Conservation (phyloP, 129 eudicot genomes). For the Dittrichia graveolens region DNA sequence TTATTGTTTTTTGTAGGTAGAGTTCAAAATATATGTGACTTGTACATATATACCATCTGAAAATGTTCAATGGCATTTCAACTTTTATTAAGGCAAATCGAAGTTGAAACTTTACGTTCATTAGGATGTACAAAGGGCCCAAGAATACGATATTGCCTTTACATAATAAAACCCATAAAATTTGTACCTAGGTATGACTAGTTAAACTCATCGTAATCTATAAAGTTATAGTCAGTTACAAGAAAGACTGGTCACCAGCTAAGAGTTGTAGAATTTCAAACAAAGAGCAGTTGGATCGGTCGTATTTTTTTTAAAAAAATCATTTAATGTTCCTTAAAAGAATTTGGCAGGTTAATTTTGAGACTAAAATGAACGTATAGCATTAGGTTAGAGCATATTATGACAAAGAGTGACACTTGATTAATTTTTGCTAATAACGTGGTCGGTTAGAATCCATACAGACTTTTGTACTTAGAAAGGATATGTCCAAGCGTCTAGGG, state of each 20-base stretch:
- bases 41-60: background rate
- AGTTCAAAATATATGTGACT: background rate
- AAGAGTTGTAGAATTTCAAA: background rate
- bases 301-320: background rate
- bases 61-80: no score
- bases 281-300: background rate
- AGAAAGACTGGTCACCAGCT: no score
- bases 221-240: background rate
- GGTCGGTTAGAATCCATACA: slow-evolving; percentile 19
- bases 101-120: background rate
- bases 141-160: background rate
- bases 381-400: slow-evolving; percentile 13
- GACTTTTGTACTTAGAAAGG: slow-evolving; percentile 14
- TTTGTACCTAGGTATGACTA: background rate
- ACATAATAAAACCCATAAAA: no score
- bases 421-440: slow-evolving; percentile 1
- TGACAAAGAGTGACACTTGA: background rate
- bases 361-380: background rate
- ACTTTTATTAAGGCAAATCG: background rate
- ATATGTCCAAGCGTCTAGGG: background rate
- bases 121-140: background rate
- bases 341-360: background rate
- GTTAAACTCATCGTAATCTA: background rate
- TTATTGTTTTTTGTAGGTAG: background rate
- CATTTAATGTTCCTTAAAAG: background rate